phyloP scores from a whole-genome alignment of 257 asterid genomes.

The Linderniella brevidens region DNA sequence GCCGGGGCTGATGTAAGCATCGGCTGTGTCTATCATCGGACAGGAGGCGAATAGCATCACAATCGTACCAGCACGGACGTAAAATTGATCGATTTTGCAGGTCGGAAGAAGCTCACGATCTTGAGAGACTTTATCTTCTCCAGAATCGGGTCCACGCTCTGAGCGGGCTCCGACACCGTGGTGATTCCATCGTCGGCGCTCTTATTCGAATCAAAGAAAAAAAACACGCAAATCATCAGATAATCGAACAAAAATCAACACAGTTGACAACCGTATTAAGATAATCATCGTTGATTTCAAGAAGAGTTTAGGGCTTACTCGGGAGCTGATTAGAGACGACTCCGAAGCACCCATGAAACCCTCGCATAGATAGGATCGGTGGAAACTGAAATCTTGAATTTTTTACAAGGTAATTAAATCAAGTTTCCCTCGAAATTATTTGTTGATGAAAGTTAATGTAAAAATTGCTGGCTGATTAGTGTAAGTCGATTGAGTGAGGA shows the following conservation, averaged over 20 bases:
- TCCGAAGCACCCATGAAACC: conserved; percentile 80
- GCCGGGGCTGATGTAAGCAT: conserved; percentile 55
- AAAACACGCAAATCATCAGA: not conserved
- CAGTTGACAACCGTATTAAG: conserved; percentile 2
- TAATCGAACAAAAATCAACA: conserved; percentile 4
- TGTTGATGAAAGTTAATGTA: too few relatives aligned
- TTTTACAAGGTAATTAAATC: too few relatives aligned
- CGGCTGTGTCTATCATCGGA: conserved; percentile 43
- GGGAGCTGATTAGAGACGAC: conserved; percentile 45
- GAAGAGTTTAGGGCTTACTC: conserved; percentile 19
- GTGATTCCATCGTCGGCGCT: conserved; percentile 57
- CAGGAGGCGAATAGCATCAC: not conserved
- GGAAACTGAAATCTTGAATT: too few relatives aligned
- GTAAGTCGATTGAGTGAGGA: too few relatives aligned
- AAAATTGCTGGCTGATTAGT: too few relatives aligned
- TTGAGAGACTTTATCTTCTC: conserved; percentile 67
- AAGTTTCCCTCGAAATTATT: too few relatives aligned
- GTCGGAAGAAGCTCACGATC: conserved; percentile 31
- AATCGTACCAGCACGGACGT: conserved; percentile 4
- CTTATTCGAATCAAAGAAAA: conserved; percentile 9
- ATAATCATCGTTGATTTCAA: not conserved
- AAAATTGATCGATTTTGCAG: not conserved
- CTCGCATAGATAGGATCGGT: too few relatives aligned
- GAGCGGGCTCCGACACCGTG: conserved; percentile 62
- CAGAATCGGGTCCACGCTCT: conserved; percentile 52